A percentile compares a stretch with the other conserved stretches of the same genome.
phyloP scores from a whole-genome alignment of 2,329 filamentous ascomycete genomes.

The Colletotrichum higginsianum region DNA sequence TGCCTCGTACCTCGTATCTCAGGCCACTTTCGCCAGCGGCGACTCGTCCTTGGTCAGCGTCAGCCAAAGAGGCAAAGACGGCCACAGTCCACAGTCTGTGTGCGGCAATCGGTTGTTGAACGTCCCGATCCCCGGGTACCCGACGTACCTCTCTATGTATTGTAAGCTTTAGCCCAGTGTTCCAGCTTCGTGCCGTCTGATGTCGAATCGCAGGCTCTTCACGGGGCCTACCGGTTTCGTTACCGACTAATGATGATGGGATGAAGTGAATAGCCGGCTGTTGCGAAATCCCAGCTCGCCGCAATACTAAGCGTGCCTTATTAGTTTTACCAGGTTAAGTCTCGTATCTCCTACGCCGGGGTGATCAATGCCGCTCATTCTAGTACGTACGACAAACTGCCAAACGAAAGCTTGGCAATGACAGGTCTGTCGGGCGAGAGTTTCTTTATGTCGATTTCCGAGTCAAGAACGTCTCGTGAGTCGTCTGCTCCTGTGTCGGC shows the following conservation, averaged over 20 bases:
- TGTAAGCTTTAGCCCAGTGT: slow-evolving; percentile 38
- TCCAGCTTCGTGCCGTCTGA: slow-evolving; percentile 40
- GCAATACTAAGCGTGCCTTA: no score
- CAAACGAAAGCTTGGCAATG: slow-evolving; percentile 22
- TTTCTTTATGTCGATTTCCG: not conserved
- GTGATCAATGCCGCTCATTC: slow-evolving; percentile 1
- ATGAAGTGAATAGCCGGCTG: slow-evolving; percentile 24
- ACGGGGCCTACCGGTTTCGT: slow-evolving; percentile 17
- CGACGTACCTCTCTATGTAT: not conserved
- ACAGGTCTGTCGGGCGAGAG: slow-evolving; percentile 12
- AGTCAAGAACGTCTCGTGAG: slow-evolving; percentile 25
- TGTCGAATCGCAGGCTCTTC: slow-evolving; percentile 31
- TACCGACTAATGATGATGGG: slow-evolving; percentile 18
- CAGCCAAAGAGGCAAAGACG: not conserved
- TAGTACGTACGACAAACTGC: slow-evolving; percentile 4
- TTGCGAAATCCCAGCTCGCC: slow-evolving; percentile 1
- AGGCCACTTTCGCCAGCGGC: not conserved
- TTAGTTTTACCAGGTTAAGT: no score
- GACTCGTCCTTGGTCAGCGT: not conserved
- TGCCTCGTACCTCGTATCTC: not conserved
- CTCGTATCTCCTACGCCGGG: no score
- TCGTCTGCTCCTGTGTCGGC: not conserved
- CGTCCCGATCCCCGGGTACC: slow-evolving; percentile 10
- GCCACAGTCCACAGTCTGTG: not conserved
- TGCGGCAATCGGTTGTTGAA: not conserved